Evolutionary conservation across 176 grass and related monocot species (phyloP), one percentile per base, ranked within the genome.

Genomic region (Oryza meridionalis): DNA sequence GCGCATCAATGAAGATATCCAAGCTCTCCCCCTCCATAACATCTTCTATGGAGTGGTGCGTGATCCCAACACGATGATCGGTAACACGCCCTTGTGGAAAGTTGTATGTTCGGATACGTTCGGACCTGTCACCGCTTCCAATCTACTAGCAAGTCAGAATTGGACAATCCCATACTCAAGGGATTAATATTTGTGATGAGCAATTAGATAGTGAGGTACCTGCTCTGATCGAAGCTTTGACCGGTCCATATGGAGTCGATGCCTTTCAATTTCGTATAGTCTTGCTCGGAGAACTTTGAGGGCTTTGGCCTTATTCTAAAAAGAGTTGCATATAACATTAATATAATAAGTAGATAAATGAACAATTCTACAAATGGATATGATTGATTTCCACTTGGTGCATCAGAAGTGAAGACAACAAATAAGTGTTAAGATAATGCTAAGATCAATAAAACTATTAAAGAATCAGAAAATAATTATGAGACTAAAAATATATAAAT

Each of bases 261-360:
- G 86, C 82, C 91, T 95, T 85, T 98, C 93, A 29, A 98, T 72
- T 81, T 95, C 96, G 81, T 95, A 95, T 43, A 98, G 70, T 63
- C 91, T 85, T 62, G 96, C 92, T 22, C 96, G 89, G 42, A 95
- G 87, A 82, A 95, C 89, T 93, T 95, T 88, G 37, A 98, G 85
- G 50, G 96, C 96, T 86, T 98, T 98, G 84, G 92, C 91, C 85
- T 98, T 98, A 82, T 98, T 98, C 96, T 95, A 84, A 35, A 50
- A 16, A 21, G 33, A 77, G 19, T 31, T 53, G 65, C 58, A 69
- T 32, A 31, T 13, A 47, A 45, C 15, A 68, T 38, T 40, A 86
- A 22, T 31, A 71, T 42, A 81, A 22, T n/a, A 33, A 1, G 38
- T 50, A 5, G 46, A 40, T 14, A 49, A 49, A 15, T 13, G 0